Percentiles rank a stretch among this genome's conserved stretches.
Evolutionary conservation across 495 filamentous ascomycete genomes (phyloP).

Genomic region (Annulohypoxylon maeteangense): DNA sequence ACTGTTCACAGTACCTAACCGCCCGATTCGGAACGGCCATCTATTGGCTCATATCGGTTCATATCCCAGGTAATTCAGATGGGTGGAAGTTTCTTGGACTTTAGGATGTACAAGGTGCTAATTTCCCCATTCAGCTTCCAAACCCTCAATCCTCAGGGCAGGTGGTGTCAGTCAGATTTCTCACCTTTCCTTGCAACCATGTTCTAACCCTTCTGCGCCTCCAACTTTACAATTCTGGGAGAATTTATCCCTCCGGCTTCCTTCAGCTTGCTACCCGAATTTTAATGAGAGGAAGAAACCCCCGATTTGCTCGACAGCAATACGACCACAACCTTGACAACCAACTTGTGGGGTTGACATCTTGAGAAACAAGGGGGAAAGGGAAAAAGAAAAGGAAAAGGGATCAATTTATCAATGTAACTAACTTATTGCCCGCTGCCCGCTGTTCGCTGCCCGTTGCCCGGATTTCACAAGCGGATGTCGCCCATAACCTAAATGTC

Average conservation of each 20-base stretch:
- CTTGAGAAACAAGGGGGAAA: background rate
- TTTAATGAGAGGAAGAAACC: constrained; percentile 9
- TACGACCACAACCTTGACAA: background rate
- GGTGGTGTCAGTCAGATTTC: constrained; percentile 39
- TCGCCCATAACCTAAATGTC: constrained; percentile 35
- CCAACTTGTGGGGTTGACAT: constrained; percentile 24
- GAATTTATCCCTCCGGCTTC: background rate
- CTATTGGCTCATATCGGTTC: constrained; percentile 29
- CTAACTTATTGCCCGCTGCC: background rate
- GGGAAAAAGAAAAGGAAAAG: constrained; percentile 2
- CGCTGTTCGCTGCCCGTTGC: background rate
- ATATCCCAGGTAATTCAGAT: constrained; percentile 13
- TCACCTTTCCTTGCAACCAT: background rate
- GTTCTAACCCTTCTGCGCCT: background rate
- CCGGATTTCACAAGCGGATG: constrained; percentile 15
- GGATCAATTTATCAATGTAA: constrained; percentile 19
- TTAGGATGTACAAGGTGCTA: constrained; percentile 16
- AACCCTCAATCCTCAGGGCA: constrained; percentile 34
- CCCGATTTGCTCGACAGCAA: background rate
- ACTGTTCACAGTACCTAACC: constrained; percentile 11
- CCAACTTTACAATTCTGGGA: background rate
- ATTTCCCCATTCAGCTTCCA: constrained; percentile 43
- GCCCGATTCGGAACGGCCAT: constrained; percentile 38
- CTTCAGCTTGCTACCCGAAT: constrained; percentile 5
- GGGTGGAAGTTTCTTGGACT: constrained; percentile 22